Evolutionary conservation across 345 rosid genomes (phyloP).

Genomic region (Atalantia buxifolia): DNA sequence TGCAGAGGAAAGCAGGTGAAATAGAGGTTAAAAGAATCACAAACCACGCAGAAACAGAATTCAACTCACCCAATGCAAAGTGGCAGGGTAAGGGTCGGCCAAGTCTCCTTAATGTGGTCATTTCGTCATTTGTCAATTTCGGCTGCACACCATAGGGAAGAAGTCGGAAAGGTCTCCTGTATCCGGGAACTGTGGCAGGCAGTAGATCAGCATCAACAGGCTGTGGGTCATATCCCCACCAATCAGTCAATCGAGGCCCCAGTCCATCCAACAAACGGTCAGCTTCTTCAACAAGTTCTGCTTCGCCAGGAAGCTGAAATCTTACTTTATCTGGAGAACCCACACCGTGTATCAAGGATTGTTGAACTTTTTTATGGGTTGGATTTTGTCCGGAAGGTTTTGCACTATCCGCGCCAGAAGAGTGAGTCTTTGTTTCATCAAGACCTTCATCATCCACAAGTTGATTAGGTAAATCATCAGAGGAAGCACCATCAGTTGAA

Average conservation of each 20-base stretch:
- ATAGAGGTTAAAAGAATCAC: conserved; percentile 9
- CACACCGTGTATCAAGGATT: conserved; percentile 52
- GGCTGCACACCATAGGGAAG: conserved; percentile 87
- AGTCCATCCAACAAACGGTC: conserved; percentile 76
- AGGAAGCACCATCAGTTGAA: conserved; percentile 22
- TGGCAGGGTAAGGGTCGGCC: conserved; percentile 87
- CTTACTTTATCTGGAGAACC: conserved; percentile 73
- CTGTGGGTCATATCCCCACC: conserved; percentile 96
- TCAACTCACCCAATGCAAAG: conserved; percentile 69
- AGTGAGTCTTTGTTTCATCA: conserved; percentile 24
- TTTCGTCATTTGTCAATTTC: conserved; percentile 80
- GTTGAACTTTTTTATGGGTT: conserved; percentile 26
- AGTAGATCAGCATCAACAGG: conserved; percentile 94
- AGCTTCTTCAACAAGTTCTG: conserved; percentile 68
- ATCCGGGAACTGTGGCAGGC: conserved; percentile 73
- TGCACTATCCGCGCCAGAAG: conserved; percentile 15
- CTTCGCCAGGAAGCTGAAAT: conserved; percentile 81
- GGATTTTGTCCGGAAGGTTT: conserved; percentile 24
- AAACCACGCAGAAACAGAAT: conserved; percentile 7
- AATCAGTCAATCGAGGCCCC: conserved; percentile 84
- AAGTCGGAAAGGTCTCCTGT: conserved; percentile 86
- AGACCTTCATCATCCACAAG: conserved; percentile 21
- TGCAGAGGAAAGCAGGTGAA: conserved; percentile 17
- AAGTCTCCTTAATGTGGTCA: conserved; percentile 89
- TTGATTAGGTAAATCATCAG: conserved; percentile 24